Conservation (phyloP, 2,329 filamentous ascomycete genomes). For the Fusarium poae region DNA sequence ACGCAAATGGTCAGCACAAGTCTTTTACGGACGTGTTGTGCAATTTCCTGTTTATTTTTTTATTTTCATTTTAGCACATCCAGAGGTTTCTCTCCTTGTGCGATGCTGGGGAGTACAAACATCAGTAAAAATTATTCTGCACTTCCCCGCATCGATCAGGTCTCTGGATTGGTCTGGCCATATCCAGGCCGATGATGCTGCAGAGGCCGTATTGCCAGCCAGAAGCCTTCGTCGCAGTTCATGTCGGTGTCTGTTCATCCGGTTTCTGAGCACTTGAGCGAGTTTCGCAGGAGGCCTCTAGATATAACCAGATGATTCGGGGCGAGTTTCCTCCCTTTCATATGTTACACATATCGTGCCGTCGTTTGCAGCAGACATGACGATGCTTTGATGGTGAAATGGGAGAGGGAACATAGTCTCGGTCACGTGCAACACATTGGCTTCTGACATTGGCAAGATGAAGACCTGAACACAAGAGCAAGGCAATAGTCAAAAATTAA, state of each 20-base stretch:
- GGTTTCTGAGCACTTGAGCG: slow-evolving; percentile 11
- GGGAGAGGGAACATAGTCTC: no score
- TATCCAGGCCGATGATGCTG: slow-evolving; percentile 10
- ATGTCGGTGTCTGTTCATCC: slow-evolving; percentile 20
- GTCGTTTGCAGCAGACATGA: neutral
- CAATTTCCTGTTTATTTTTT: neutral
- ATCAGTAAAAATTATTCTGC: neutral
- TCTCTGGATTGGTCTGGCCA: slow-evolving; percentile 19
- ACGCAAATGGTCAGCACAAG: neutral
- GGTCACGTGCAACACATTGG: neutral
- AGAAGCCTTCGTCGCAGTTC: slow-evolving; percentile 10
- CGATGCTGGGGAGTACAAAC: slow-evolving; percentile 1
- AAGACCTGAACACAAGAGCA: neutral
- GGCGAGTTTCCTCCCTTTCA: neutral
- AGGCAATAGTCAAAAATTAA: no score
- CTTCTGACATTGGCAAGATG: neutral
- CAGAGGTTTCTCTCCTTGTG: neutral
- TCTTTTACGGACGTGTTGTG: neutral
- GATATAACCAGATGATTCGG: neutral
- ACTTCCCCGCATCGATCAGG: slow-evolving; percentile 18
- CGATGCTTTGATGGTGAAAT: neutral
- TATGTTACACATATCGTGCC: neutral
- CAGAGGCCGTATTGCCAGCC: slow-evolving; percentile 11
- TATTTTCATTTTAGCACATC: neutral
- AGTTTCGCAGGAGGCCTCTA: slow-evolving; percentile 18